A percentile compares a stretch with the other conserved stretches of the same genome.
These are phyloP conservation scores for Aspergillus sp. DNA, from an alignment of 2,329 filamentous ascomycete species.

Conservation along the genomic window DNA sequence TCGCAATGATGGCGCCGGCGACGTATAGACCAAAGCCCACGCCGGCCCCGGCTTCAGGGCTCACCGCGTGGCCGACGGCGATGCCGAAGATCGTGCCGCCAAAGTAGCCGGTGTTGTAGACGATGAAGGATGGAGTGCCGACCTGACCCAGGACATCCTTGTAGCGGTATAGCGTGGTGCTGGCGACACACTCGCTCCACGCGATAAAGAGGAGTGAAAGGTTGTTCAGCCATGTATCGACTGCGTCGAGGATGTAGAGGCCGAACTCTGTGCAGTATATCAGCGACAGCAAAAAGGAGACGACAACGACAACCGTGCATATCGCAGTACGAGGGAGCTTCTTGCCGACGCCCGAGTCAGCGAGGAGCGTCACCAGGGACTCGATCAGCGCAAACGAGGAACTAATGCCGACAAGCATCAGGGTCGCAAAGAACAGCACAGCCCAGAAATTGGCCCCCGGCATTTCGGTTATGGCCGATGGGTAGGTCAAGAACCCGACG, in stretches of 20 bases:
- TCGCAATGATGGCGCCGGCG: neutral
- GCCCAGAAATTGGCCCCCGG: neutral
- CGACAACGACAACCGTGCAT: neutral
- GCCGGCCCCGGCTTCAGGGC: neutral
- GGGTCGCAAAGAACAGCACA: neutral
- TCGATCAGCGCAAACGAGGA: neutral
- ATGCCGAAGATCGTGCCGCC: neutral
- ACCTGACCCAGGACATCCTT: neutral
- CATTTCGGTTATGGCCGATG: neutral
- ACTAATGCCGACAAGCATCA: neutral
- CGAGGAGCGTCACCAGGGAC: neutral
- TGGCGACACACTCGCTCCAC: neutral
- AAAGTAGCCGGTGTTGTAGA: neutral
- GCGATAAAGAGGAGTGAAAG: neutral
- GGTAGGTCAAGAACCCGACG: neutral
- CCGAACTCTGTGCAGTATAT: neutral
- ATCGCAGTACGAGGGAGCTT: neutral
- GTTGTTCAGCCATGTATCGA: neutral
- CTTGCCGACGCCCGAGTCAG: neutral
- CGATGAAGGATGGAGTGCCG: neutral
- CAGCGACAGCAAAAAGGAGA: neutral
- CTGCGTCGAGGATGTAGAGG: neutral
- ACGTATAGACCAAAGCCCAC: neutral
- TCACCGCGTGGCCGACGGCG: neutral
- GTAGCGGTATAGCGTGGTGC: neutral